Evolutionary conservation across 2,329 filamentous ascomycete genomes (phyloP).

Genomic region (Sphaerostilbella broomeana): DNA sequence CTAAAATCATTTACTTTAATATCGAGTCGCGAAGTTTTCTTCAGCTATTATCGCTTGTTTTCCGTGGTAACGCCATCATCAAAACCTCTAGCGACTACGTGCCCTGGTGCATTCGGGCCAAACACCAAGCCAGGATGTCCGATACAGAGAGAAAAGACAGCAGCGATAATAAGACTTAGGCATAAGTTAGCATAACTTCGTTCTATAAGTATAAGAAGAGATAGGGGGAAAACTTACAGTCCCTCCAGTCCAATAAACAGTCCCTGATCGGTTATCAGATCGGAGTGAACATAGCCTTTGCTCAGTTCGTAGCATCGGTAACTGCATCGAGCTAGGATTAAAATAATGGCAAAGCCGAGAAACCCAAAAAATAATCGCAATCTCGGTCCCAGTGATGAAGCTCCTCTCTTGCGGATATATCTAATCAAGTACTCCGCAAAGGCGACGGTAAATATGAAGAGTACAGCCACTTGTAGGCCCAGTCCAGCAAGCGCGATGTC

Average conservation of each 20-base stretch:
- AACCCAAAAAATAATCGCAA: constrained; percentile 43
- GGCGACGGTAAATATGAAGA: constrained; percentile 44
- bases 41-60: too few relatives aligned
- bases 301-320: constrained; percentile 61
- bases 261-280: constrained; percentile 44
- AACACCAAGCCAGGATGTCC: constrained; percentile 31
- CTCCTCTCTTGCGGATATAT: constrained; percentile 24
- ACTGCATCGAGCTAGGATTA: constrained; percentile 54
- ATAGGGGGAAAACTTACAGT: constrained; percentile 27
- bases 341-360: constrained; percentile 46
- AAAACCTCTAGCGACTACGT: not conserved
- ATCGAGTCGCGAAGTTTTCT: too few relatives aligned
- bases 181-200: constrained; percentile 9
- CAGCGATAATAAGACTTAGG: constrained; percentile 28
- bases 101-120: not conserved
- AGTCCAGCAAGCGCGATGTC: constrained; percentile 43
- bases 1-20: too few relatives aligned
- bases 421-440: constrained; percentile 43
- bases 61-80: not conserved
- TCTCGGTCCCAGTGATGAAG: constrained; percentile 15
- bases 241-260: constrained; percentile 51
- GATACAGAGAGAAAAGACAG: constrained; percentile 30
- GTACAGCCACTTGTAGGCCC: constrained; percentile 50
- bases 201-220: rapidly evolving
- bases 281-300: constrained; percentile 50